Evolutionary conservation across 2,329 filamentous ascomycete species (phyloP), one percentile per base, ranked within the genome.

Genomic region (Camptophora hylomeconis): DNA sequence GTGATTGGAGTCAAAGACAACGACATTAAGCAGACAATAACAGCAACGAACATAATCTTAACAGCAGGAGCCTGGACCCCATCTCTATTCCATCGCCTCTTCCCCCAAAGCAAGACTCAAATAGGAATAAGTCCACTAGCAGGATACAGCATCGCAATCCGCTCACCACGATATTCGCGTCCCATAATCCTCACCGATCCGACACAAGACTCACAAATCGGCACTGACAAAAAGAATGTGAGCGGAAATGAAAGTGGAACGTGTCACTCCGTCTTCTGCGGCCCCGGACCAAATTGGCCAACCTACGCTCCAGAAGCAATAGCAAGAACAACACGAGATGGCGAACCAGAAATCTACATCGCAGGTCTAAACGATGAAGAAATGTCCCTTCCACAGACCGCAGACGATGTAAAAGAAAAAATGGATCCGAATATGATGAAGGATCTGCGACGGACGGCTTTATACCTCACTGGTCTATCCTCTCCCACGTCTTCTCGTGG

Each of bases 11-110:
- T 37, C 16, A 28, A 34, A 16, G 52, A 51, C 5, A 18, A 19
- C 2, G 21, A 32, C 11, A 26, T 26, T 16, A 31, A 26, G 23
- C n/a, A n/a, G n/a, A n/a, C n/a, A n/a, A n/a, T n/a, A n/a, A 20
- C 7, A 7, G n/a, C 61, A 65, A 69, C 66, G 0, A 67, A 69
- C 7, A 49, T 87, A 14, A 56, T 86, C 10, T 63, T 87, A 35
- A 57, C 76, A 0, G 68, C 77, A 0, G 80, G 80, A 3, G 67
- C 72, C 3, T 87, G 81, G 80, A 77, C 78, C 0, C 64, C 70
- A 0, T 53, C 55, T 17, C 70, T 81, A n/a, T 77, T 82, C 46
- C 42, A 54, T 2, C 54, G 58, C 0, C 63, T 87, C 10, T 86
- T 87, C 45, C 70, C 70, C 0, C 44, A 50, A 0, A 64, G 75